These are phyloP conservation scores for Hymenoscyphus scutula DNA, from an alignment of 2,329 filamentous ascomycete genomes.

Conservation along the genomic window DNA sequence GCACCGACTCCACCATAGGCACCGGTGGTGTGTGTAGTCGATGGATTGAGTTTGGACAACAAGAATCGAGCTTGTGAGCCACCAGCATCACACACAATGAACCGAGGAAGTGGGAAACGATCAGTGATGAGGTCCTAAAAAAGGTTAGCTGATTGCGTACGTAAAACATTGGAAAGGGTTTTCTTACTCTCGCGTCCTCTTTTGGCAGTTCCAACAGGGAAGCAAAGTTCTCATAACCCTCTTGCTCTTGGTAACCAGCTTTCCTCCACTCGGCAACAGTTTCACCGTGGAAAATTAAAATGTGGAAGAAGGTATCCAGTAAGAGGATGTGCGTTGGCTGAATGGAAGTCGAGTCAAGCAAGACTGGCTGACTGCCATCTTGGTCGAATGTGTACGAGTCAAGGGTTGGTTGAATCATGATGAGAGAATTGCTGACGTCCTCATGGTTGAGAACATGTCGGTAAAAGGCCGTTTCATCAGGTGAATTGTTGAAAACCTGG, in stretches of 20 bases:
- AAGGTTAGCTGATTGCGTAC: constrained; percentile 22
- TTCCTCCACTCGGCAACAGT: constrained; percentile 98
- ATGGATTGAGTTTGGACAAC: constrained; percentile 94
- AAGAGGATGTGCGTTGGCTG: constrained; percentile 91
- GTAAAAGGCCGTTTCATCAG: constrained; percentile 98
- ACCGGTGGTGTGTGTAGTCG: constrained; percentile 91
- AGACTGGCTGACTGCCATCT: constrained; percentile 87
- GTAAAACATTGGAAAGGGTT: neutral
- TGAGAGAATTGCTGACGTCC: constrained; percentile 90
- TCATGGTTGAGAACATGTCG: constrained; percentile 96
- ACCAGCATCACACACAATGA: constrained; percentile 98
- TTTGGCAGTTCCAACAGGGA: constrained; percentile 86
- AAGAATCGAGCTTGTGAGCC: constrained; percentile 97
- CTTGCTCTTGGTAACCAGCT: constrained; percentile 95
- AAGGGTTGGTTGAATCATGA: constrained; percentile 98
- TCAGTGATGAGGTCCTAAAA: constrained; percentile 88
- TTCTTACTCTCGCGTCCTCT: constrained; percentile 85
- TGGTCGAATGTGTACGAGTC: constrained; percentile 98
- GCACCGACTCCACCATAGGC: constrained; percentile 84
- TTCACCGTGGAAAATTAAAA: constrained; percentile 98
- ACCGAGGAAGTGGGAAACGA: constrained; percentile 94
- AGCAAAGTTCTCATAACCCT: constrained; percentile 96
- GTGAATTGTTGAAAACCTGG: constrained; percentile 99
- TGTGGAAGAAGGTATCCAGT: constrained; percentile 98
- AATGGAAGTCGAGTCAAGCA: constrained; percentile 94